Percentiles rank a stretch among this genome's conserved stretches.
These are phyloP conservation scores for Yamadazyma sp. DNA, from an alignment of 1,139 yeast genomes.

Conservation along the genomic window DNA sequence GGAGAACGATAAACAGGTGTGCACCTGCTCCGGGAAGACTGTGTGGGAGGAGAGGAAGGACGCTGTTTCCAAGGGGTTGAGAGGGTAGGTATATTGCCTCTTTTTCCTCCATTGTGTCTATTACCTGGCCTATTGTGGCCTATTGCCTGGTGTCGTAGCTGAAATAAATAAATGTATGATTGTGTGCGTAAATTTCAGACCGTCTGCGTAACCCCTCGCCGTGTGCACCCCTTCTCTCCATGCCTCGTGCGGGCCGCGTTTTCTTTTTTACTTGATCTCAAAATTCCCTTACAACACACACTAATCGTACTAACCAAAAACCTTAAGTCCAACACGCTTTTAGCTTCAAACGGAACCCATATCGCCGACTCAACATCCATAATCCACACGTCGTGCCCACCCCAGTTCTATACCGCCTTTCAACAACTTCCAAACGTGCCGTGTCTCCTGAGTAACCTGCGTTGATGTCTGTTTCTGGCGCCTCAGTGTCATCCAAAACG, in stretches of 20 bases:
- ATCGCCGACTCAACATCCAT: background rate
- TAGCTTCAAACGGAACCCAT: no score
- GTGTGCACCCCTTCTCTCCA: background rate
- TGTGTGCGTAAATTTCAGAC: background rate
- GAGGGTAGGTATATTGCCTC: conserved; percentile 2
- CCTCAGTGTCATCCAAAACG: conserved; percentile 2
- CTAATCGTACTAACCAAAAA: no score
- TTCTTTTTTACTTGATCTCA: no score
- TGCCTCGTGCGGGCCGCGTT: background rate
- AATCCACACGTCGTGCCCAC: background rate
- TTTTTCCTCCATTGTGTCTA: no score
- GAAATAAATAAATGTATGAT: no score
- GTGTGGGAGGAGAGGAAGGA: conserved; percentile 93
- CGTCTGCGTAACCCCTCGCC: background rate
- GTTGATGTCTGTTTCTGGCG: background rate
- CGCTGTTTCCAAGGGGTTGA: conserved; percentile 15
- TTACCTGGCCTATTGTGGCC: no score
- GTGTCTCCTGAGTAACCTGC: no score
- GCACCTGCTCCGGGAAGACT: conserved; percentile 93
- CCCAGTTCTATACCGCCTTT: background rate
- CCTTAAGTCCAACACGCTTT: no score
- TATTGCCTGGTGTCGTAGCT: no score
- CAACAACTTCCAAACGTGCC: no score
- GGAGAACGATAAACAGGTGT: conserved; percentile 92
- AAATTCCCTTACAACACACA: no score